phyloP scores from a whole-genome alignment of 768 basidiomycete genomes.

The Tricholoma sp. region DNA sequence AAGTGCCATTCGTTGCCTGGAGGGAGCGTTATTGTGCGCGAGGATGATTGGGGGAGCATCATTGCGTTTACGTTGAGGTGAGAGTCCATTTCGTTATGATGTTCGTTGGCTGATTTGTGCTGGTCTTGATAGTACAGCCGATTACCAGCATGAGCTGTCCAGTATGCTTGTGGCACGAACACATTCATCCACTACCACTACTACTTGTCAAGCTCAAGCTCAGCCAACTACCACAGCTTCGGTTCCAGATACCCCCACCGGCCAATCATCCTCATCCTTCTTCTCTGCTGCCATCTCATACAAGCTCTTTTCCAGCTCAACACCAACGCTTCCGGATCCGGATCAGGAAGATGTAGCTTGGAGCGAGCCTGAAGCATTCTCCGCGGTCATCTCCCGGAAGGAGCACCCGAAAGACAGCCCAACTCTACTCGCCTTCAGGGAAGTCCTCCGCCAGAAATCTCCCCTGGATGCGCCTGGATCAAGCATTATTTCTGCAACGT shows the following conservation, averaged over 20 bases:
- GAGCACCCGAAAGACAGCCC: slow-evolving; percentile 59
- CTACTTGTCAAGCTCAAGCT: neutral
- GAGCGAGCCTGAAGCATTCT: slow-evolving; percentile 58
- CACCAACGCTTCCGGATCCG: slow-evolving; percentile 46
- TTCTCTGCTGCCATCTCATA: slow-evolving; percentile 44
- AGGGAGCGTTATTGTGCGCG: slow-evolving; percentile 59
- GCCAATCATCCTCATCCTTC: slow-evolving; percentile 36
- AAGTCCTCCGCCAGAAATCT: slow-evolving; percentile 54
- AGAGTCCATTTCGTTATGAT: slow-evolving; percentile 9
- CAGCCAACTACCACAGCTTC: neutral
- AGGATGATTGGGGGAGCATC: slow-evolving; percentile 74
- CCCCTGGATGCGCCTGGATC: slow-evolving; percentile 24
- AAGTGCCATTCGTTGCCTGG: slow-evolving; percentile 64
- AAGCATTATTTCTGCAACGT: slow-evolving; percentile 4
- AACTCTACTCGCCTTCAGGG: slow-evolving; percentile 52
- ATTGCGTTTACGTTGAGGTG: slow-evolving; percentile 75
- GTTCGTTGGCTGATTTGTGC: slow-evolving; percentile 1
- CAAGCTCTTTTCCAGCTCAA: slow-evolving; percentile 41
- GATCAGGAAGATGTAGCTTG: slow-evolving; percentile 54
- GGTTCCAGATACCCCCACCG: slow-evolving; percentile 6
- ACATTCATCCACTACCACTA: slow-evolving; percentile 17
- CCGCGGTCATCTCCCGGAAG: slow-evolving; percentile 56
- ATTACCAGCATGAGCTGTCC: slow-evolving; percentile 50
- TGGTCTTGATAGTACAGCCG: slow-evolving; percentile 40
- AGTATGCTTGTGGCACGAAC: slow-evolving; percentile 27